Conservation (phyloP, 2,329 filamentous ascomycete species). For the Cladosporium sp. region DNA sequence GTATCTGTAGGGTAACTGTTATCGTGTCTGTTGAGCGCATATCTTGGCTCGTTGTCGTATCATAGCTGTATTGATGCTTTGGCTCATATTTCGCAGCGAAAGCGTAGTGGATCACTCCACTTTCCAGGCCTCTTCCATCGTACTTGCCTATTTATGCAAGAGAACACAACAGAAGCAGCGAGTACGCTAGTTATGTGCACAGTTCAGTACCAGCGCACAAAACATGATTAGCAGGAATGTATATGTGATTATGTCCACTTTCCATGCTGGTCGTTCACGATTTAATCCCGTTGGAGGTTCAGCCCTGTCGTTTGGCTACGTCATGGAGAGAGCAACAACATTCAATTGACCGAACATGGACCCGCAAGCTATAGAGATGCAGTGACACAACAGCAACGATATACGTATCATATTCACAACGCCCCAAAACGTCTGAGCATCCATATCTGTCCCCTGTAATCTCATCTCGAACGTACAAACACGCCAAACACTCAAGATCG, state of each 20-base stretch:
- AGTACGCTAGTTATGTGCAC: neutral
- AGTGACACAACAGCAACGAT: neutral
- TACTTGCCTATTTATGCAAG: neutral
- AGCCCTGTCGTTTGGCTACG: neutral
- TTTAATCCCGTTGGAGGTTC: neutral
- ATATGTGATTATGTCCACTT: neutral
- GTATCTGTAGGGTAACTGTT: neutral
- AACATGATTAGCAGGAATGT: neutral
- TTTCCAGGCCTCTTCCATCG: neutral
- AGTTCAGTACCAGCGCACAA: too few relatives aligned
- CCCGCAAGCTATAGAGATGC: neutral
- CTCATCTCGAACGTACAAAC: neutral
- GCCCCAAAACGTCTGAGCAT: neutral
- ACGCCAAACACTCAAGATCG: neutral
- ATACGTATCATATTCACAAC: neutral
- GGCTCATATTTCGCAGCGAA: neutral
- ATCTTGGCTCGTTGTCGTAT: neutral
- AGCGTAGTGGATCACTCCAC: neutral
- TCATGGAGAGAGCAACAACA: neutral
- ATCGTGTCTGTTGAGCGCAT: neutral
- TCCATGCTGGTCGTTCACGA: neutral
- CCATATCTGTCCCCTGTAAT: neutral
- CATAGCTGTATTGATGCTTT: neutral
- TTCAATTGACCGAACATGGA: neutral
- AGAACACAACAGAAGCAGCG: neutral